phyloP scores from a whole-genome alignment of 2,329 filamentous ascomycete species.

The Chrysosporium keratinophilum region DNA sequence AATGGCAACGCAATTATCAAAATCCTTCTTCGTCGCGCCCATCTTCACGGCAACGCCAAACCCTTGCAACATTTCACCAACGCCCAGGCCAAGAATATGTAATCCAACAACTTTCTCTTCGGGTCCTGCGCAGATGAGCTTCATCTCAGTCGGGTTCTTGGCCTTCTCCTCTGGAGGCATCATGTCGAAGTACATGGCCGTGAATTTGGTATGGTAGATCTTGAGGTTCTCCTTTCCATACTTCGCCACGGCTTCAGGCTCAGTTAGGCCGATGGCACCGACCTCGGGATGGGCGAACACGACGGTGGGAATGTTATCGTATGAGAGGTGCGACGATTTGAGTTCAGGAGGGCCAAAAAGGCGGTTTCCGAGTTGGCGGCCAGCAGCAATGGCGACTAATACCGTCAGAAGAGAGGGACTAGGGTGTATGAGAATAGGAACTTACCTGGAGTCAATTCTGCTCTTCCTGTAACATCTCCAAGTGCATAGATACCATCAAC shows the following conservation, averaged over 20 bases:
- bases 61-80: conserved; percentile 60
- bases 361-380: conserved; percentile 41
- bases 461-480: conserved; percentile 43
- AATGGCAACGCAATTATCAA: conserved; percentile 65
- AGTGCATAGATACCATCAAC: conserved; percentile 41
- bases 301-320: conserved; percentile 45
- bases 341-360: conserved; percentile 40
- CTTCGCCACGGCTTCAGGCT: conserved; percentile 38
- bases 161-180: conserved; percentile 40
- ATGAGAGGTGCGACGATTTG: conserved; percentile 37
- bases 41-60: conserved; percentile 70
- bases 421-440: too few relatives aligned
- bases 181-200: conserved; percentile 41
- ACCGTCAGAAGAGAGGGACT: too few relatives aligned
- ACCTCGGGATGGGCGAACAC: conserved; percentile 44
- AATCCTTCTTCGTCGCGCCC: conserved; percentile 67
- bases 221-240: conserved; percentile 44
- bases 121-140: conserved; percentile 40
- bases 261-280: conserved; percentile 41
- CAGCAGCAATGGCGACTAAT: conserved; percentile 44
- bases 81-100: conserved; percentile 40
- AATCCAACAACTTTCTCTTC: conserved; percentile 44
- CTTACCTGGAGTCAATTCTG: conserved; percentile 42
- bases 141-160: conserved; percentile 43
- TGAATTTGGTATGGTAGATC: conserved; percentile 41